Evolutionary conservation across 2,329 filamentous ascomycete genomes (phyloP), one percentile per base, ranked within the genome.

Genomic region (Colletotrichum gloeosporioides): DNA sequence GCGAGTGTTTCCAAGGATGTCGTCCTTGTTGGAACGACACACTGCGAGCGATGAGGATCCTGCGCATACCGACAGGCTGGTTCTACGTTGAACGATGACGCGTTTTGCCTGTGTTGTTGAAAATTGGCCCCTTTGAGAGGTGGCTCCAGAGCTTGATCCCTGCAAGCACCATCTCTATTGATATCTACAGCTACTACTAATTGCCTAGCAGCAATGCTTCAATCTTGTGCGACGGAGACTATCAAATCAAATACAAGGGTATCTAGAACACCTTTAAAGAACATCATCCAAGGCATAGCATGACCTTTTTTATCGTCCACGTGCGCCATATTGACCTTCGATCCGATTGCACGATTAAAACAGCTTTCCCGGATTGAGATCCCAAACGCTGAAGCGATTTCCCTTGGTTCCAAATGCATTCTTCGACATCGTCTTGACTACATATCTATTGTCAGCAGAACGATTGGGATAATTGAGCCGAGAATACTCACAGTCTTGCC

Each of bases 401-500:
- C 25, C 22, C 5, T 31, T 61, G 27, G 25, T 27, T 61, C 22
- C 18, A 18, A 12, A 61, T 13, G 59, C 59, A 4, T 32, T 62
- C 53, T 69, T 69, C n/a, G 49, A 36, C 8, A 59, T 69, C 4
- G n/a, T 13, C 66, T 76, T 76, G 18, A 75, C 72, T 71, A 8
- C 5, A 10, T 34, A 34, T n/a, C 2, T 2, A 3, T 49, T 49
- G 13, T 72, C 12, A 72, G 69, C 62, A 18, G 3, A 16, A 1
- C 4, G 6, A 2, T 8, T 16, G 64, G 3, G 6, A 16, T 15
- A 8, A 13, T 18, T 10, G 8, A 18, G 8, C 25, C 3, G 32
- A 3, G 18, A 10, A 25, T 4, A 69, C 69, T 36, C 44, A 82
- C 82, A 79, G 8, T 80, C 78, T 6, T 79, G 70, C 81, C 81